phyloP scores from a whole-genome alignment of 495 filamentous ascomycete genomes.

The Tetracladium marchalianum region DNA sequence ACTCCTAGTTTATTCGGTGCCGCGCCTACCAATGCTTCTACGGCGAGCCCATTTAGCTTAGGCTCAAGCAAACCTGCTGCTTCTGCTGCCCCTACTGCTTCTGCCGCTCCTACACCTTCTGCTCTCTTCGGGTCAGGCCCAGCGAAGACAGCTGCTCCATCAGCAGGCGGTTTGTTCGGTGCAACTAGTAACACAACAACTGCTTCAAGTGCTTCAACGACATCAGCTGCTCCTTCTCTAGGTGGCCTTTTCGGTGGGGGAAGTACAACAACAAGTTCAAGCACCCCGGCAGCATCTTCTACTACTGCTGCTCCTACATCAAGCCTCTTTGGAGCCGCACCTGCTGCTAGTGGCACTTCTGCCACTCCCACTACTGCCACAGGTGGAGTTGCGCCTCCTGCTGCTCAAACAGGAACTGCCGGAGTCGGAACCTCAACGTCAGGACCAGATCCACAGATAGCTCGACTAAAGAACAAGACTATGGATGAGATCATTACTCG shows the following conservation, averaged over 20 bases:
- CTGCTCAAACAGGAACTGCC: neutral
- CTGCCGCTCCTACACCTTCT: conserved; percentile 12
- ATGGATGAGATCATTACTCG: conserved; percentile 99
- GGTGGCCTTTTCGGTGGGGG: neutral
- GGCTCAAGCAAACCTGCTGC: conserved; percentile 3
- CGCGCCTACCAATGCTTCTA: conserved; percentile 11
- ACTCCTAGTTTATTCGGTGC: conserved; percentile 20
- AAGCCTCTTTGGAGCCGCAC: neutral
- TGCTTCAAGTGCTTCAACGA: neutral
- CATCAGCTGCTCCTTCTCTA: conserved; percentile 5
- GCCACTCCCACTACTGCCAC: conserved; percentile 1
- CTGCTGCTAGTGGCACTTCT: neutral
- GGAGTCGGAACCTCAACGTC: conserved; percentile 48
- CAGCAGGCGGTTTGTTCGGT: neutral
- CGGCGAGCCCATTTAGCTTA: conserved; percentile 9
- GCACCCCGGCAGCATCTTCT: conserved; percentile 3
- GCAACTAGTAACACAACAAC: neutral
- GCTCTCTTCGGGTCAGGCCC: conserved; percentile 3
- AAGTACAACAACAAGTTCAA: conserved; percentile 2
- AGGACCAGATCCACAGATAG: conserved; percentile 70
- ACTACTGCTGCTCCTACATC: conserved; percentile 2
- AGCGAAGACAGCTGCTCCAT: neutral
- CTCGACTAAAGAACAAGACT: conserved; percentile 91
- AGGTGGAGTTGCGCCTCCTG: neutral
- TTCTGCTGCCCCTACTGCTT: conserved; percentile 4